Percentiles rank a stretch among this genome's conserved stretches.
Evolutionary conservation across 768 basidiomycete genomes (phyloP).

Genomic region (Coprinopsis cinerea): DNA sequence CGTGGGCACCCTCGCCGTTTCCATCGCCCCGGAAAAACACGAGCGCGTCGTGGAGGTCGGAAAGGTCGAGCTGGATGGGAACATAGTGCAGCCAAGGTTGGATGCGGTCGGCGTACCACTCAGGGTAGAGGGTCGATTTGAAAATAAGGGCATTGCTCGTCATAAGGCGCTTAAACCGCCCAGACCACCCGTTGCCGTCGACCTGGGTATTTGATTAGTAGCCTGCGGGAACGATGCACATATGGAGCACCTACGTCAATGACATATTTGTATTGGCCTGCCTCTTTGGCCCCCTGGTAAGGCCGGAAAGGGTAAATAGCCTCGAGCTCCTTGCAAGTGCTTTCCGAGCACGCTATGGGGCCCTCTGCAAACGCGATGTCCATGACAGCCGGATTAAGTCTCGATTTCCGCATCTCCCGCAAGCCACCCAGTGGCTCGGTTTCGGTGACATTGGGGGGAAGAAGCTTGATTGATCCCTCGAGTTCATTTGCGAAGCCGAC

Average conservation of each 20-base stretch:
- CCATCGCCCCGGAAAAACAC: constrained; percentile 68
- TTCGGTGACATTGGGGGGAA: constrained; percentile 25
- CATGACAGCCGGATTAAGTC: constrained; percentile 28
- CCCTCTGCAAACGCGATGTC: constrained; percentile 42
- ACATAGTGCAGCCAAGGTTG: constrained; percentile 73
- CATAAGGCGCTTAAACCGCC: constrained; percentile 55
- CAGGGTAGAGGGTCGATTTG: constrained; percentile 62
- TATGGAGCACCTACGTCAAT: constrained; percentile 37
- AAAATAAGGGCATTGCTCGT: constrained; percentile 55
- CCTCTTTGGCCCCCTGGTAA: constrained; percentile 37
- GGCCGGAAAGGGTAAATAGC: constrained; percentile 45
- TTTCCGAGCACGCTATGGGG: constrained; percentile 35
- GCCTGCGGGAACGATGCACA: not conserved
- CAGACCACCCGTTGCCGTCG: constrained; percentile 59
- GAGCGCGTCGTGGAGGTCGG: constrained; percentile 64
- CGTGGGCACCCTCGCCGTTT: constrained; percentile 53
- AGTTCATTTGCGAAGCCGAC: constrained; percentile 37
- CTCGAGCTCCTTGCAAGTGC: constrained; percentile 37
- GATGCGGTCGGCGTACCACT: constrained; percentile 55
- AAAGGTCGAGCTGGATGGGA: constrained; percentile 58
- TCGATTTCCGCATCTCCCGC: constrained; percentile 27
- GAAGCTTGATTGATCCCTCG: constrained; percentile 32
- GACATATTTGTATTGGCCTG: constrained; percentile 49
- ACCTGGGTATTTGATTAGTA: constrained; percentile 24
- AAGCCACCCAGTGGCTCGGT: constrained; percentile 29